phyloP scores from a whole-genome alignment of 176 grass and related monocot species.

The Canna indica region DNA sequence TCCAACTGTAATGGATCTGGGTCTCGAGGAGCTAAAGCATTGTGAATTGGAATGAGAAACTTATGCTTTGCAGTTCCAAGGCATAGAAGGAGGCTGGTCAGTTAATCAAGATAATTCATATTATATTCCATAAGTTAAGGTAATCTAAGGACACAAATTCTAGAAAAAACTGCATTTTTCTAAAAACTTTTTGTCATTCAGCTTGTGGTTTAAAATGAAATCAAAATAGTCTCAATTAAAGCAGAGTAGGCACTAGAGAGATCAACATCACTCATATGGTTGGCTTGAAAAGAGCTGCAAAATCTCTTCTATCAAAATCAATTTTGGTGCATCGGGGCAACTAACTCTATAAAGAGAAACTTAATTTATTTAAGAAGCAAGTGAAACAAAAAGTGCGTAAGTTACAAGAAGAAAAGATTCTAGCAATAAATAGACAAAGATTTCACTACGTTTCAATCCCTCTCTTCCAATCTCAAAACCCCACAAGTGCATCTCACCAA shows the following conservation, averaged over 20 bases:
- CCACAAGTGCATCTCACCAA: background rate
- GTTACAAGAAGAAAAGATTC: background rate
- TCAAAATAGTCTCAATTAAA: background rate
- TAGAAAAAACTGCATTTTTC: background rate
- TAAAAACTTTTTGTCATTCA: background rate
- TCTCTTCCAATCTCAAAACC: background rate
- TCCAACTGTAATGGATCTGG: background rate
- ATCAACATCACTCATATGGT: background rate
- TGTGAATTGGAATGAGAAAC: background rate
- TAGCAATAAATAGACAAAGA: background rate
- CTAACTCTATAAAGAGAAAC: no score
- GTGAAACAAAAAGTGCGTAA: background rate
- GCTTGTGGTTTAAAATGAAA: background rate
- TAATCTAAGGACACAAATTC: background rate
- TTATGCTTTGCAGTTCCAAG: background rate
- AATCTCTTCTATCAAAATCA: no score
- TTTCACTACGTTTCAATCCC: background rate
- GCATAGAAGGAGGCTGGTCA: background rate
- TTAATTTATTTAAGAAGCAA: no score
- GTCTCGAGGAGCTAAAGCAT: background rate
- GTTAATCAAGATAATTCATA: background rate
- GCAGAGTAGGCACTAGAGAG: background rate
- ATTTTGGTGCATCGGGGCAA: no score
- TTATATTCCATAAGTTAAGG: background rate
- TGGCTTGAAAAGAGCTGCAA: background rate